These are phyloP conservation scores for Leishmania martiniquensis DNA, from an alignment of 208 protist species.

Conservation along the genomic window DNA sequence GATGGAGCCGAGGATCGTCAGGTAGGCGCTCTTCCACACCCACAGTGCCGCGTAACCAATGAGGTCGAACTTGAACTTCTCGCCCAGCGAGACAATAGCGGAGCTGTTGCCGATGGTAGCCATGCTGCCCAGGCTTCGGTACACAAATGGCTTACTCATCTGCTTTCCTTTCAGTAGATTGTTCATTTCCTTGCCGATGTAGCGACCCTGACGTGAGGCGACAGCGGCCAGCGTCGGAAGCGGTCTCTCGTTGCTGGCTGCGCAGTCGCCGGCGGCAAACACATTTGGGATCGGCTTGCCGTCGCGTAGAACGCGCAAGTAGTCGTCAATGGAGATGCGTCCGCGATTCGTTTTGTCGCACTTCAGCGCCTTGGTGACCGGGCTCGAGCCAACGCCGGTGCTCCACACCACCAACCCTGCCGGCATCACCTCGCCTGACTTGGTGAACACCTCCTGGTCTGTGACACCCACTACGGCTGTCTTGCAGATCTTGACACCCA, in stretches of 20 bases:
- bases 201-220: constrained; percentile 80
- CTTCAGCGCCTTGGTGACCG: constrained; percentile 73
- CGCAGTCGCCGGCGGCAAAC: constrained; percentile 88
- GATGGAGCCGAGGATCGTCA: constrained; percentile 83
- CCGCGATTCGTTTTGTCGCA: constrained; percentile 74
- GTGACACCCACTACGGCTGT: constrained; percentile 74
- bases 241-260: constrained; percentile 54
- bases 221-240: constrained; percentile 82
- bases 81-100: constrained; percentile 74
- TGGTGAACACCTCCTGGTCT: constrained; percentile 73
- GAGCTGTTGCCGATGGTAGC: constrained; percentile 70
- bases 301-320: constrained; percentile 71
- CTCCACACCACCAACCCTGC: constrained; percentile 87
- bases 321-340: constrained; percentile 69
- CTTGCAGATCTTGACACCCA: constrained; percentile 76
- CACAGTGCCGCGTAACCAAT: constrained; percentile 77
- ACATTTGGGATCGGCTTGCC: constrained; percentile 75
- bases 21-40: constrained; percentile 89
- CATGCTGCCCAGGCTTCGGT: constrained; percentile 84
- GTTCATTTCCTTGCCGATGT: constrained; percentile 79
- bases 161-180: constrained; percentile 34
- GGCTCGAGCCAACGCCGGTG: constrained; percentile 82
- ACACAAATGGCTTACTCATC: constrained; percentile 57
- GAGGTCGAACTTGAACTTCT: constrained; percentile 61
- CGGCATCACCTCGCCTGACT: constrained; percentile 62